Conservation (phyloP, 2,329 filamentous ascomycete species). For the Botrytis porri region DNA sequence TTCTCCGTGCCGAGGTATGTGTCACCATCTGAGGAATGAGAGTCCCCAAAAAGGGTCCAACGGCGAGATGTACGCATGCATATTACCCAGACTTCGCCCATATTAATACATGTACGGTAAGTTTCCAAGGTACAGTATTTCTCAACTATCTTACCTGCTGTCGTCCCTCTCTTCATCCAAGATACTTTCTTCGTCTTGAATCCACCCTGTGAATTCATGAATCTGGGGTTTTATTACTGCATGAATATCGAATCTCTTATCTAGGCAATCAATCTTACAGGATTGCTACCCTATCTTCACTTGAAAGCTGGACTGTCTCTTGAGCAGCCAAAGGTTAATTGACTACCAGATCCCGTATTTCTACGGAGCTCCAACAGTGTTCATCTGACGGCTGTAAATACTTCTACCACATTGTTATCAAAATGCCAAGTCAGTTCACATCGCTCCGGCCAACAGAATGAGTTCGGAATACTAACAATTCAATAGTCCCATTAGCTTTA, state of each 20-base stretch:
- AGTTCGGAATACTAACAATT: not conserved
- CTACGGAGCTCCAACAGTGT: not conserved
- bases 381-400: not conserved
- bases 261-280: not conserved
- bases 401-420: not conserved
- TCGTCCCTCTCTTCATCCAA: not conserved
- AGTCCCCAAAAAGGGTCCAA: not conserved
- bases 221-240: not conserved
- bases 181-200: not conserved
- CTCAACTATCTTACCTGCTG: not conserved
- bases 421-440: conserved; percentile 31
- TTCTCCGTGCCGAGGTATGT: not conserved
- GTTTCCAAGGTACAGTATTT: not conserved
- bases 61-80: not conserved
- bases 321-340: not conserved
- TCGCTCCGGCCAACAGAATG: not conserved
- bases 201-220: not conserved
- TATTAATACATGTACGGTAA: not conserved
- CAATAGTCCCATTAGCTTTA: conserved; percentile 51
- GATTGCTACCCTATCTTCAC: not conserved
- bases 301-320: not conserved
- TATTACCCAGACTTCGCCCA: conserved; percentile 2
- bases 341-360: not conserved
- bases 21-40: not conserved
- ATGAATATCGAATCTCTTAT: not conserved